Conservation (phyloP, 257 asterid genomes). For the Plectranthus barbatus region DNA sequence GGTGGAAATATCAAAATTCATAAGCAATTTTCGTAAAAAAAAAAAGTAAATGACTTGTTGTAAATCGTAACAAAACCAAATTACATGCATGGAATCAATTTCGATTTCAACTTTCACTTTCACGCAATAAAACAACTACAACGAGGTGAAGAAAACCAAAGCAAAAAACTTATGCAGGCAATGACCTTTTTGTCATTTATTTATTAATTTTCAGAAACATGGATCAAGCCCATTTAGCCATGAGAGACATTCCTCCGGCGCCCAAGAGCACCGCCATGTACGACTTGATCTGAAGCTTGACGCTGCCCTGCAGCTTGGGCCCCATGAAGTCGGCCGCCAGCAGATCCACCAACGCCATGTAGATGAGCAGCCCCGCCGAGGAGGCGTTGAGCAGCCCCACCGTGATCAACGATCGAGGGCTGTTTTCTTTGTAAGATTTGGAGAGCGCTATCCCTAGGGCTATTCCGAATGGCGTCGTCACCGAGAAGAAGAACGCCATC, state of each 20-base stretch:
- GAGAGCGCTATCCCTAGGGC: slow-evolving; percentile 44
- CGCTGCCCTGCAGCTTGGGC: slow-evolving; percentile 34
- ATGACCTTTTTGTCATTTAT: no score
- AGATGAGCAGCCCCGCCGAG: slow-evolving; percentile 42
- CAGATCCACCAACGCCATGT: slow-evolving; percentile 62
- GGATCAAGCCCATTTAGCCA: slow-evolving; percentile 67
- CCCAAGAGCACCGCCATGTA: slow-evolving; percentile 39
- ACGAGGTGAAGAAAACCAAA: no score
- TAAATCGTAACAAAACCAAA: no score
- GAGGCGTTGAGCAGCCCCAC: slow-evolving; percentile 49
- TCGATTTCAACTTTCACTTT: no score
- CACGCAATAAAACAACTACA: no score
- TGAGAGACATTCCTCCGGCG: slow-evolving; percentile 57
- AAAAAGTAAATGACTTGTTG: no score
- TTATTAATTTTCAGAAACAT: no score
- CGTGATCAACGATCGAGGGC: slow-evolving; percentile 43
- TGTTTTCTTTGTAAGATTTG: slow-evolving; percentile 33
- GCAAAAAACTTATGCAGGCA: no score
- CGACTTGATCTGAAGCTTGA: slow-evolving; percentile 35
- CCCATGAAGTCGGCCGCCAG: slow-evolving; percentile 57
- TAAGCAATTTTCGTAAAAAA: no score
- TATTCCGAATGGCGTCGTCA: slow-evolving; percentile 58
- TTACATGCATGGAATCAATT: no score
- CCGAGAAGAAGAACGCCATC: slow-evolving; percentile 49
- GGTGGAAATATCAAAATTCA: no score